Conservation (phyloP, 78 protist species). For the Cavenderia fasciculata region DNA sequence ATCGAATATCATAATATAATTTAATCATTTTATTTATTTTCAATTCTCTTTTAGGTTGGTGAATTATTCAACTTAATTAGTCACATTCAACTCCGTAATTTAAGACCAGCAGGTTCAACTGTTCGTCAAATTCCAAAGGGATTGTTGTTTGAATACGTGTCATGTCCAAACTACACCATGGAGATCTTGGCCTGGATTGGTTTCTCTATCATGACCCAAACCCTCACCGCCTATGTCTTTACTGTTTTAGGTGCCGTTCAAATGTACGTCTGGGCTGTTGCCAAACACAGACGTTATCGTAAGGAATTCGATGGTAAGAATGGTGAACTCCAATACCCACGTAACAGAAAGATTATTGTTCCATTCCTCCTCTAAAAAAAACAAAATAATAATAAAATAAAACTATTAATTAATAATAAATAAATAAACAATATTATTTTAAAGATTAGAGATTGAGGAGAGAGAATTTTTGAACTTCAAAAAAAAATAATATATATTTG, state of each 20-base stretch:
- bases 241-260: slow-evolving; percentile 86
- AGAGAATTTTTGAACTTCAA: too few species aligned
- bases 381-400: background rate
- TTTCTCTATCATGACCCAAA: slow-evolving; percentile 83
- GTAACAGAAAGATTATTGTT: slow-evolving; percentile 74
- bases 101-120: slow-evolving; percentile 82
- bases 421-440: too few species aligned
- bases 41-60: background rate
- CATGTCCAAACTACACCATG: slow-evolving; percentile 92
- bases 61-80: slow-evolving; percentile 51
- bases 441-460: too few species aligned
- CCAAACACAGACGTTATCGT: slow-evolving; percentile 82
- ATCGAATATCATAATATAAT: background rate
- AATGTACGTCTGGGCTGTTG: slow-evolving; percentile 90
- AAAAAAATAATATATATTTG: too few species aligned
- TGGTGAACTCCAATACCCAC: slow-evolving; percentile 69
- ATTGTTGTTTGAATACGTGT: slow-evolving; percentile 68
- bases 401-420: too few species aligned
- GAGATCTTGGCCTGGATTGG: slow-evolving; percentile 88
- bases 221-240: slow-evolving; percentile 76
- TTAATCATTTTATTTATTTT: background rate
- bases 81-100: slow-evolving; percentile 83
- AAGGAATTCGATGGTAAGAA: slow-evolving; percentile 61
- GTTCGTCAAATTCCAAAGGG: slow-evolving; percentile 84
- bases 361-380: slow-evolving; percentile 83